Evolutionary conservation across 2,329 filamentous ascomycete genomes (phyloP).

Genomic region (Ophidiomyces ophidiicola): DNA sequence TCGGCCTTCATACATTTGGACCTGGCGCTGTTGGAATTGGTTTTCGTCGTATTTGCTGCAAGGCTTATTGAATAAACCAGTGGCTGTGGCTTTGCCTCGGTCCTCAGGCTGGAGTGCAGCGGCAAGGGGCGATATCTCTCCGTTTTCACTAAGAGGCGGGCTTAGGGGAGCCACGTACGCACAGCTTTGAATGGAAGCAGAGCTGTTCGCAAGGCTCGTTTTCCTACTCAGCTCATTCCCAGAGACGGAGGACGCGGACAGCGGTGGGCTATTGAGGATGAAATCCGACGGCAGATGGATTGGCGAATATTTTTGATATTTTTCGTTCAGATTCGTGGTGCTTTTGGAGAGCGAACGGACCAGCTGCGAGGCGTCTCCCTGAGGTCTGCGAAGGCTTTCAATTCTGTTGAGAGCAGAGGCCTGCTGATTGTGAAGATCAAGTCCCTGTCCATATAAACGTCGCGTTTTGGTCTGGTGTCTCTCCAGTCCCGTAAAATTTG

Average conservation of each 20-base stretch:
- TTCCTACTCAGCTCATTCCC: conserved; percentile 28
- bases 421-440: conserved; percentile 72
- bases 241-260: conserved; percentile 29
- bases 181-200: conserved; percentile 23
- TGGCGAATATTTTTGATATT: conserved; percentile 28
- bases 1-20: conserved; percentile 65
- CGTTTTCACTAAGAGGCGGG: conserved; percentile 58
- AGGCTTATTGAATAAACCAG: conserved; percentile 61
- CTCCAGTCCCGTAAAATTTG: conserved; percentile 39
- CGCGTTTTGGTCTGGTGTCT: conserved; percentile 57
- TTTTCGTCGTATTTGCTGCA: conserved; percentile 67
- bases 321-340: conserved; percentile 53
- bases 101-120: conserved; percentile 61
- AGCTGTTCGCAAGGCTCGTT: conserved; percentile 23
- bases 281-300: conserved; percentile 21
- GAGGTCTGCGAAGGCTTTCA: conserved; percentile 57
- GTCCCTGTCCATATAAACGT: conserved; percentile 69
- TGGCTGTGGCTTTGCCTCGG: conserved; percentile 66
- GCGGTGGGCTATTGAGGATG: conserved; percentile 33
- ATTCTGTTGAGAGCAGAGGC: conserved; percentile 63
- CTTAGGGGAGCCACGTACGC: conserved; percentile 48
- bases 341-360: conserved; percentile 42
- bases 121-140: conserved; percentile 50
- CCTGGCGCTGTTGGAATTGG: conserved; percentile 68
- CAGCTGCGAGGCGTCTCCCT: conserved; percentile 38